phyloP scores from a whole-genome alignment of 768 basidiomycete species.

The Russula emetica region DNA sequence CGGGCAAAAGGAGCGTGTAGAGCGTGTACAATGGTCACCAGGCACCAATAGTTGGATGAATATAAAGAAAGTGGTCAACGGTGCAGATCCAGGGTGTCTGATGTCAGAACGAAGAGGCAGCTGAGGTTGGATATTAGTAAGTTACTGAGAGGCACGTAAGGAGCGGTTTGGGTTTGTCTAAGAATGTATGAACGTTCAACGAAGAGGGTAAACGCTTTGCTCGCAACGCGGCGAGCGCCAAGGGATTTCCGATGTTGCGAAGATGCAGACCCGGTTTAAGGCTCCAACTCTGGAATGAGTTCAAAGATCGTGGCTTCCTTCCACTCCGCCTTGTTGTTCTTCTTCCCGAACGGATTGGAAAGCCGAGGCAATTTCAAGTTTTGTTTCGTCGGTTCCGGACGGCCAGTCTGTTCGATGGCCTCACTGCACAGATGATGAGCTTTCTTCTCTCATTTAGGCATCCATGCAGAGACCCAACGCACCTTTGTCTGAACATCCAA shows the following conservation, averaged over 20 bases:
- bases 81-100: not conserved
- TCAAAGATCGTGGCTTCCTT: slow-evolving; percentile 16
- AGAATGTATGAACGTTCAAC: not conserved
- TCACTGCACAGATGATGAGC: slow-evolving; percentile 6
- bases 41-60: slow-evolving; percentile 11
- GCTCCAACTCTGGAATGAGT: slow-evolving; percentile 17
- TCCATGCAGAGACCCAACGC: slow-evolving; percentile 1
- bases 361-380: slow-evolving; percentile 19
- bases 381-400: slow-evolving; percentile 13
- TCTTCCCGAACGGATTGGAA: slow-evolving; percentile 18
- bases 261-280: not conserved
- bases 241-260: no score
- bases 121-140: not conserved
- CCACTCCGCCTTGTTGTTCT: slow-evolving; percentile 10
- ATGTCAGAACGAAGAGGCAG: not conserved
- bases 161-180: not conserved
- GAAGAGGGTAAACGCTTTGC: not conserved
- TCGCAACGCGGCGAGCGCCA: not conserved
- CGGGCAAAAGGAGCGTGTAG: slow-evolving; percentile 1
- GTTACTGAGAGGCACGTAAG: not conserved
- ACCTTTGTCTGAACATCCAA: slow-evolving; percentile 34
- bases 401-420: slow-evolving; percentile 17
- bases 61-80: slow-evolving; percentile 15
- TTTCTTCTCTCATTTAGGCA: not conserved
- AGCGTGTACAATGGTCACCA: not conserved